Evolutionary conservation across 2,329 filamentous ascomycete species (phyloP).

Genomic region (Hypoxylon sp.): DNA sequence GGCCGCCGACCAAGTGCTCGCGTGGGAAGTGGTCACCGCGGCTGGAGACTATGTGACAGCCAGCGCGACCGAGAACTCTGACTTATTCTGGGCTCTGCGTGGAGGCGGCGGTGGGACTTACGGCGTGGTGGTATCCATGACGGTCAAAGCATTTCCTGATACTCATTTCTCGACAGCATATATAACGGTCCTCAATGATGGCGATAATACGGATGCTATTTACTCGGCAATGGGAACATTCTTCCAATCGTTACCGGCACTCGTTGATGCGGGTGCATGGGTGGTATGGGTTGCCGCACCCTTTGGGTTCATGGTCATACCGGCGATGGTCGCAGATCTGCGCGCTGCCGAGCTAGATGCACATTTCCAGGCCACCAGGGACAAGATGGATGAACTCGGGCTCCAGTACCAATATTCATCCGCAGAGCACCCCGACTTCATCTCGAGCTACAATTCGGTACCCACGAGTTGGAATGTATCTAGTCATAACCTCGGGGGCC

Average conservation of each 20-base stretch:
- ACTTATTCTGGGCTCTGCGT: constrained; percentile 72
- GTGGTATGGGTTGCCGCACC: constrained; percentile 25
- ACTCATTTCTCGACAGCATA: constrained; percentile 16
- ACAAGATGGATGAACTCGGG: constrained; percentile 13
- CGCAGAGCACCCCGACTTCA: constrained; percentile 11
- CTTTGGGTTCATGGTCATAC: constrained; percentile 26
- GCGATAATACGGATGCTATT: constrained; percentile 20
- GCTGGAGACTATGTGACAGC: constrained; percentile 61
- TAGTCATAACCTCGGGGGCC: constrained; percentile 27
- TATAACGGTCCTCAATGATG: constrained; percentile 17
- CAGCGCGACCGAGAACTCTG: constrained; percentile 59
- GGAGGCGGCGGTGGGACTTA: constrained; percentile 70
- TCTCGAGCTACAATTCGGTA: constrained; percentile 20
- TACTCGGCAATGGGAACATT: constrained; percentile 21
- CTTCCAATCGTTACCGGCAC: constrained; percentile 16
- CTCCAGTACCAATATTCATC: constrained; percentile 28
- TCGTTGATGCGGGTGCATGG: constrained; percentile 32
- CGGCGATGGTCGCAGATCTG: constrained; percentile 16
- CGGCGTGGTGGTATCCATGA: constrained; percentile 60
- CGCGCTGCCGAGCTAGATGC: constrained; percentile 11
- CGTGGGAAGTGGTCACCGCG: constrained; percentile 66
- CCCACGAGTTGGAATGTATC: constrained; percentile 30
- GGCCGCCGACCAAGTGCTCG: constrained; percentile 67
- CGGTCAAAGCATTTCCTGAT: constrained; percentile 22
- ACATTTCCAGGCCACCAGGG: constrained; percentile 6